Base-by-base conservation (phyloP, 1,284 basidiomycete genomes). In the Nidula niveotomentosa region DNA sequence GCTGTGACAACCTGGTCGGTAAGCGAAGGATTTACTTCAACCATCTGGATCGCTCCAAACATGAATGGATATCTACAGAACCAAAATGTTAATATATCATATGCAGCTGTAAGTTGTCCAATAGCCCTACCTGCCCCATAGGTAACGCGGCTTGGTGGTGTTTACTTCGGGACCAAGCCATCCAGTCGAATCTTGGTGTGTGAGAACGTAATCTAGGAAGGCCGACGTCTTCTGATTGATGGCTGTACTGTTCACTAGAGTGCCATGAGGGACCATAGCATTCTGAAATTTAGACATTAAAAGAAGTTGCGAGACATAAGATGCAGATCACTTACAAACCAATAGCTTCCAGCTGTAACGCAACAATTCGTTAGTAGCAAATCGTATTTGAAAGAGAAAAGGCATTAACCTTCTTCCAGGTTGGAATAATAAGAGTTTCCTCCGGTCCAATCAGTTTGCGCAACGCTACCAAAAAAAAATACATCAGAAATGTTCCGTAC, bases 101-200 rank as follows among this genome's bases (percentile, higher is more conserved):
- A 30, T 30, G 30, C 30, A 30, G 30, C 30, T 30, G 30, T 30
- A 30, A 48, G 8, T n/a, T 30, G 36, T 46, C 18, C 8, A 6
- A 52, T n/a, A 46, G 8, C 60, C 65, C 15, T 52, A 80, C 74
- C 80, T 73, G 56, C 80, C 83, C 83, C 82, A 84, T 8, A 84
- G 69, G 59, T 77, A 79, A 8, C 79, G 72, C 17, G 79, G 79
- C 59, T 84, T 83, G 35, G 71, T 77, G 8, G 78, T 79, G 54
- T 76, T 74, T 7, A 80, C 79, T 62, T 84, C 82, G 2, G 81
- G 81, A 0, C 83, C 82, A 33, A 84, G 71, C 82, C 83, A 84
- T 2, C 83, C 82, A 8, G 74, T 76, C 13, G 73, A 73, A 58
- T 83, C 81, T 60, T 84, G 81, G 55, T 81, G 75, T 44, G 74